Base-by-base conservation (phyloP, 2,329 filamentous ascomycete species). In the Cryoendolithus antarcticus region DNA sequence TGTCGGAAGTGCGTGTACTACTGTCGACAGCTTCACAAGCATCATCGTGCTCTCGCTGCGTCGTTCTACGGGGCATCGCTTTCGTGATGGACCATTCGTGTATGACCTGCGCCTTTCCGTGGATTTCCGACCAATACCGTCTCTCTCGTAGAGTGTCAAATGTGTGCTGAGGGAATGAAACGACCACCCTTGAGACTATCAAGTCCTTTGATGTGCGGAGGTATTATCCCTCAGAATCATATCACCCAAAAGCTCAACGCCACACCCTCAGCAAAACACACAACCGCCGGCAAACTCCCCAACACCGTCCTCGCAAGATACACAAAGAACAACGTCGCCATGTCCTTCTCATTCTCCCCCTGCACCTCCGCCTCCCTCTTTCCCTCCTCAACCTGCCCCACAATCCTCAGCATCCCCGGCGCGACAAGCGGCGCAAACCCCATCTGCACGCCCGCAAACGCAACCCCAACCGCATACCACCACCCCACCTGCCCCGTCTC, bases 221-320 rank as follows among this genome's bases (percentile, higher is more conserved):
- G 3, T 19, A 5, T 19, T 5, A 5, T 19, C 12, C 33, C 15
- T 35, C 33, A 9, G 9, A 13, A 30, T 44, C 39, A 44, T 34
- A 44, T 37, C 13, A 53, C 42, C 50, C 50, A 53, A 32, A 48
- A 44, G 31, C 42, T 44, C 42, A 49, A 34, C 31, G 48, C 46
- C 28, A 44, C 44, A 2, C 52, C 53, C 45, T 54, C 51, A 32
- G 53, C 52, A 35, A 56, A 55, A 37, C 49, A 56, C 46, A 47
- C 48, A 33, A 55, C 30, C 9, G 52, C 51, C 9, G 47, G 49
- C 33, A 56, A 30, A 43, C 55, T 50, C 19, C 54, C 44, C 29
- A 47, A 24, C 37, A 55, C 7, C n/a, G 48, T 49, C 33, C 53
- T 39, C 9, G 49, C 44, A 12, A 51, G 48, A 38, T 56, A 53